Evolutionary conservation across 495 filamentous ascomycete genomes (phyloP).

Genomic region (Hypoxylon intermedium): DNA sequence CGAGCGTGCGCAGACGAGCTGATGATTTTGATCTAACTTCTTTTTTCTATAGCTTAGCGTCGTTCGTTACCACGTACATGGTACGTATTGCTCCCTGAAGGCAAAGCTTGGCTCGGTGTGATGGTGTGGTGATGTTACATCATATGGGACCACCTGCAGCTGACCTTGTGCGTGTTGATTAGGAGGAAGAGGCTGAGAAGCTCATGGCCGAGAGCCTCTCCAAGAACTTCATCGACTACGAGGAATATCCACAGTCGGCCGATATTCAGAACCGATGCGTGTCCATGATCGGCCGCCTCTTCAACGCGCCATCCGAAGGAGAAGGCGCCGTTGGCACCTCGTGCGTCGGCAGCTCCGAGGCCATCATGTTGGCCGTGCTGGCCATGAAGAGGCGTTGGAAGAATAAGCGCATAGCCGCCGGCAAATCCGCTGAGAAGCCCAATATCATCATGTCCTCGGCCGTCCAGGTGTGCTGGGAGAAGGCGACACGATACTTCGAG

Average conservation of each 20-base stretch:
- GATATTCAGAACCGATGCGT: slow-evolving; percentile 94
- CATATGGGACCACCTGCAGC: slow-evolving; percentile 11
- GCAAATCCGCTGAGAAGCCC: slow-evolving; percentile 75
- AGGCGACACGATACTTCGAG: slow-evolving; percentile 93
- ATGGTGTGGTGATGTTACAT: slow-evolving; percentile 22
- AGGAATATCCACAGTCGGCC: slow-evolving; percentile 87
- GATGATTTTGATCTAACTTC: slow-evolving; percentile 11
- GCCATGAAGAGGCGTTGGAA: slow-evolving; percentile 97
- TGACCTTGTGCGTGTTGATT: slow-evolving; percentile 8
- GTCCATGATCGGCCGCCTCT: slow-evolving; percentile 89
- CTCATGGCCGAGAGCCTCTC: slow-evolving; percentile 87
- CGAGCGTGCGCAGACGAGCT: slow-evolving; percentile 28
- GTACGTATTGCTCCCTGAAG: slow-evolving; percentile 46
- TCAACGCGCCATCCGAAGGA: slow-evolving; percentile 67
- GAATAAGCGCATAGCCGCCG: slow-evolving; percentile 77
- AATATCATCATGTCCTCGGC: slow-evolving; percentile 94
- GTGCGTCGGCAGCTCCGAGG: slow-evolving; percentile 85
- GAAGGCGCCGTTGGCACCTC: slow-evolving; percentile 79
- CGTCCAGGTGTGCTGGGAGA: slow-evolving; percentile 96
- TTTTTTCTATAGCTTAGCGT: slow-evolving; percentile 63
- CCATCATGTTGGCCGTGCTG: slow-evolving; percentile 86
- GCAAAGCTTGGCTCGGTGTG: slow-evolving; percentile 1
- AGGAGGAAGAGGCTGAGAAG: slow-evolving; percentile 90
- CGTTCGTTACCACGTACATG: slow-evolving; percentile 90
- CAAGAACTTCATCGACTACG: slow-evolving; percentile 95